Percentiles rank a stretch among this genome's conserved stretches.
These are phyloP conservation scores for Wallacemonas rigidus DNA, from an alignment of 208 protist genomes.

Conservation along the genomic window DNA sequence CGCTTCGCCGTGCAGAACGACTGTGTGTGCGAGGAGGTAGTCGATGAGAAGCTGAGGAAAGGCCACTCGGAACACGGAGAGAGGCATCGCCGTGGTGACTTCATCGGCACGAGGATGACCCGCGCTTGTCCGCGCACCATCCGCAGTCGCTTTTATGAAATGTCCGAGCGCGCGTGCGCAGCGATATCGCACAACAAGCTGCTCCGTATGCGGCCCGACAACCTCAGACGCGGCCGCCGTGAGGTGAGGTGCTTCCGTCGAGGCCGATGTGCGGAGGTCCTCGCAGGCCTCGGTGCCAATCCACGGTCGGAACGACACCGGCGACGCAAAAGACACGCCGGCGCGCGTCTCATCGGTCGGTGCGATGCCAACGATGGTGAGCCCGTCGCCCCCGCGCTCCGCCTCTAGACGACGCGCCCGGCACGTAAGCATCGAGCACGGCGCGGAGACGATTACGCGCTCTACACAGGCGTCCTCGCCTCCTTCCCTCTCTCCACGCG, in stretches of 20 bases:
- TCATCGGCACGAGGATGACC: neutral
- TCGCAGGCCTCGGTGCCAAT: conserved; percentile 52
- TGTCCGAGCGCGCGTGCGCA: conserved; percentile 16
- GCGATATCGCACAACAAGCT: conserved; percentile 68
- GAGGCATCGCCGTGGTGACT: conserved; percentile 53
- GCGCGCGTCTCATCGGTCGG: conserved; percentile 34
- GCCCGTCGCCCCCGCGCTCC: conserved; percentile 25
- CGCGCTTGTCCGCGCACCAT: neutral
- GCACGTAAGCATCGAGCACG: conserved; percentile 16
- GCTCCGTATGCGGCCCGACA: conserved; percentile 42
- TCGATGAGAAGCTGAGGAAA: conserved; percentile 84
- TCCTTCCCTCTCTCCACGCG: too few species aligned
- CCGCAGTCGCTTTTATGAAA: neutral
- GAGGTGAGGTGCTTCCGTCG: conserved; percentile 25
- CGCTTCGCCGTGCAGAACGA: conserved; percentile 46
- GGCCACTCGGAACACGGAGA: conserved; percentile 71
- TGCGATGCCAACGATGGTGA: conserved; percentile 65
- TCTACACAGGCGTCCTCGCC: too few species aligned
- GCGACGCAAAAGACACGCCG: conserved; percentile 30
- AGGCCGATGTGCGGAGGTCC: conserved; percentile 37
- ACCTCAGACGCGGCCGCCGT: conserved; percentile 32
- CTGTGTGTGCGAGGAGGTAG: conserved; percentile 60
- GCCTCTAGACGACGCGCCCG: conserved; percentile 15
- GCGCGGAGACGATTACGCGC: too few species aligned
- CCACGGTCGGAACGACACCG: conserved; percentile 35